Conservation (phyloP, 2,329 filamentous ascomycete species). For the Seiridium unicorne region DNA sequence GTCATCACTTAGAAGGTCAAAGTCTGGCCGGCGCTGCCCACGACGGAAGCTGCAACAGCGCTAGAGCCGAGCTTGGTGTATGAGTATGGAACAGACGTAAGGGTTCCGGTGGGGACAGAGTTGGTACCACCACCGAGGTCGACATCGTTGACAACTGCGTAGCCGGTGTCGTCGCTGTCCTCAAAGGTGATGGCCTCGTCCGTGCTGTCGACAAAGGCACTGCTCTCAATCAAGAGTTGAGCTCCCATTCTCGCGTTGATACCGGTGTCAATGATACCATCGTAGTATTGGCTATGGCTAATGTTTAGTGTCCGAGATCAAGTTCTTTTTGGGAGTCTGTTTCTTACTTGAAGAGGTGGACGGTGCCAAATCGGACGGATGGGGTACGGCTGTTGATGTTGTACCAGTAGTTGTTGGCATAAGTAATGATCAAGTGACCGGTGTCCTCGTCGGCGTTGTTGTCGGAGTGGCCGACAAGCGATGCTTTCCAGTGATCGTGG, state of each 20-base stretch:
- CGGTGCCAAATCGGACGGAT: slow-evolving; percentile 55
- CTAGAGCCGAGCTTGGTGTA: slow-evolving; percentile 12
- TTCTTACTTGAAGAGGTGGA: slow-evolving; percentile 33
- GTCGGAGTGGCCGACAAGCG: slow-evolving; percentile 52
- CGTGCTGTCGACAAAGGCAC: neutral
- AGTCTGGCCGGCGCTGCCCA: slow-evolving; percentile 9
- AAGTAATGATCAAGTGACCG: slow-evolving; percentile 63
- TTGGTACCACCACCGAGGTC: slow-evolving; percentile 43
- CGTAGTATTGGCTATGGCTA: neutral
- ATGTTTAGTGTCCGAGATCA: too few species aligned
- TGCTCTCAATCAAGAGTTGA: neutral
- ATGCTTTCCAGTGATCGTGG: slow-evolving; percentile 37
- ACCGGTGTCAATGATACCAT: neutral
- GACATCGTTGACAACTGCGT: slow-evolving; percentile 32
- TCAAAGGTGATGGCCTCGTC: neutral
- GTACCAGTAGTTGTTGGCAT: slow-evolving; percentile 70
- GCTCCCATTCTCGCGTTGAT: neutral
- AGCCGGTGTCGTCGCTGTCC: neutral
- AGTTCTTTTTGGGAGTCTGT: too few species aligned
- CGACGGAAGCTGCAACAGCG: slow-evolving; percentile 11
- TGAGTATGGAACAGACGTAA: slow-evolving; percentile 12
- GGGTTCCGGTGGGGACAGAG: slow-evolving; percentile 46
- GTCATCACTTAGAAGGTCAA: slow-evolving; percentile 5
- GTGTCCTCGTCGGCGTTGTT: slow-evolving; percentile 61
- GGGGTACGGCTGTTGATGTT: slow-evolving; percentile 57